These are phyloP conservation scores for Hippophae tibetana DNA, from an alignment of 306 rosid species.

Conservation along the genomic window DNA sequence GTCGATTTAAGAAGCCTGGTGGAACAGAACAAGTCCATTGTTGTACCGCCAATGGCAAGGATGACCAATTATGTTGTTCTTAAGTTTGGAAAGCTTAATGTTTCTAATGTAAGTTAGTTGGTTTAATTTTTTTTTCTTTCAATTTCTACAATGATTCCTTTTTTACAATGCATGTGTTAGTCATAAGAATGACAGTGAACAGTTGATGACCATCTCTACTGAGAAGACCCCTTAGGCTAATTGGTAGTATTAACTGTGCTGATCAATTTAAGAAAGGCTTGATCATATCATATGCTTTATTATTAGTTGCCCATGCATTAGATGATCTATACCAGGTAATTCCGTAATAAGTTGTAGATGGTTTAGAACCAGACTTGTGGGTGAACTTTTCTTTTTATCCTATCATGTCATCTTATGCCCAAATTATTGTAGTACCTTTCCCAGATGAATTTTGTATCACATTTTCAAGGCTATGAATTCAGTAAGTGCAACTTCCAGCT, in stretches of 20 bases:
- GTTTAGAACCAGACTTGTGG: no score
- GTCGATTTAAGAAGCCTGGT: conserved; percentile 88
- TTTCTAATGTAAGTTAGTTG: conserved; percentile 39
- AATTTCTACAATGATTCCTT: neutral
- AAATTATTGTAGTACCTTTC: neutral
- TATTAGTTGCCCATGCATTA: no score
- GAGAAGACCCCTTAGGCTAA: no score
- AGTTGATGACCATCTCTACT: neutral
- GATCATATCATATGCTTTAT: no score
- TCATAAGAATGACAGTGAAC: neutral
- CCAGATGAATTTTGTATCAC: neutral
- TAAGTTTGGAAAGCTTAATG: conserved; percentile 59
- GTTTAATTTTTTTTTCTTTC: neutral
- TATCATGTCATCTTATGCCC: neutral
- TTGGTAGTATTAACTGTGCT: no score
- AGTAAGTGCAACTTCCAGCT: neutral
- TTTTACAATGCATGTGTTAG: neutral
- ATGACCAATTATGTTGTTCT: conserved; percentile 89
- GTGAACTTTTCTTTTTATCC: neutral
- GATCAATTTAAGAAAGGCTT: no score
- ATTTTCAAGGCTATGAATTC: neutral
- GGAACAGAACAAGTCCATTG: conserved; percentile 77
- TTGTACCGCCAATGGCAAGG: conserved; percentile 75
- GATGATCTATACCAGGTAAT: no score
- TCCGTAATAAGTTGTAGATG: no score